Base-by-base conservation (phyloP, 2,329 filamentous ascomycete species). In the Aspergillus sp. region DNA sequence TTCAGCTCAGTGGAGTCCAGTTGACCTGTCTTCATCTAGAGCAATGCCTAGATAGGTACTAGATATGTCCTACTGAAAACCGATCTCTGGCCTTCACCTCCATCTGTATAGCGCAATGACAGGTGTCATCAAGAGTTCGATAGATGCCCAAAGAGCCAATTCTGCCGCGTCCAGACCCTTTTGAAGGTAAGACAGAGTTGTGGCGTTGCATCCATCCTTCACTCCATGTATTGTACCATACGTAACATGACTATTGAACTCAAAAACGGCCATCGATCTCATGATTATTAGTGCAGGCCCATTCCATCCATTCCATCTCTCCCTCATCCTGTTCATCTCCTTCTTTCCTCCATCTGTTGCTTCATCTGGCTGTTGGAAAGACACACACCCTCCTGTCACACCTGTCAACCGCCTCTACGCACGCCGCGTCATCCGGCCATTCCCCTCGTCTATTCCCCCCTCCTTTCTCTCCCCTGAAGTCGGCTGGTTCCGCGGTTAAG, bases 261-360 rank as follows among this genome's bases (percentile, higher is more conserved):
- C 50, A 52, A 55, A 50, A 32, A 42, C 36, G 14, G 46, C 52
- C 52, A 54, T 50, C 49, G 38, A 51, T 52, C 47, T 52, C 47
- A 45, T 42, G 46, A 47, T 22, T 19, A 13, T 17, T 13, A 13
- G 17, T 22, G 17, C 16, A 14, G 14, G 35, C 11, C 35, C 14
- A 36, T 38, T 49, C 35, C 32, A 50, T 50, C 47, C 44, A 41
- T 49, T 52, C 43, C 50, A 57, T 57, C 50, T 45, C 42, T 47
- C 26, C 20, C 49, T 42, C 33, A 30, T 42, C 40, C 17, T 22
- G 11, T 22, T n/a, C 40, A 19, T 33, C n/a, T 46, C 38, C 40
- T 47, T 42, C 42, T 19, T 30, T 49, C 22, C 40, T 22, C 22
- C 32, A n/a, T 44, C 26, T 22, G 7, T 14, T 38, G 4, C 40